Evolutionary conservation across 2,329 filamentous ascomycete genomes (phyloP).

Genomic region (Trichoderma sp.): DNA sequence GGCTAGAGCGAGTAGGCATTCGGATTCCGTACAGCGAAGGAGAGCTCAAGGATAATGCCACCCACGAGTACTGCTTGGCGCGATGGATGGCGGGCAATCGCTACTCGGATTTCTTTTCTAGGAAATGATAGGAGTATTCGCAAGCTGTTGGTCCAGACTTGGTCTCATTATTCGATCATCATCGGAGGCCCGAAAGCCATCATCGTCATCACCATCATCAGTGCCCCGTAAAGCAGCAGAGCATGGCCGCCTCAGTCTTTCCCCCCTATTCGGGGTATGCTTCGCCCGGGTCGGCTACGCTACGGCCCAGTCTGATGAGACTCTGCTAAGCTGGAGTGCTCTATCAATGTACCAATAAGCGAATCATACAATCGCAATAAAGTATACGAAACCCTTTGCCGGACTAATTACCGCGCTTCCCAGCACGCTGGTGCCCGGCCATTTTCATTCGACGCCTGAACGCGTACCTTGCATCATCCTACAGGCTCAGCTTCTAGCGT

Average conservation of each 20-base stretch:
- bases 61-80: neutral
- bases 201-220: neutral
- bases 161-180: constrained; percentile 6
- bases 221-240: neutral
- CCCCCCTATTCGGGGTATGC: constrained; percentile 7
- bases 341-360: neutral
- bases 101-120: constrained; percentile 9
- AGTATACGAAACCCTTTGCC: neutral
- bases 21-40: neutral
- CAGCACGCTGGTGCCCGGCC: constrained; percentile 13
- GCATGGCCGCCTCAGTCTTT: neutral
- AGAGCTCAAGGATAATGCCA: neutral
- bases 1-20: constrained; percentile 16
- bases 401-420: neutral
- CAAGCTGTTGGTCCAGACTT: constrained; percentile 5
- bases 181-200: neutral
- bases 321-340: neutral
- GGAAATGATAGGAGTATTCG: constrained; percentile 5
- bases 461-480: constrained; percentile 21
- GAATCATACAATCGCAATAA: neutral
- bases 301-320: constrained; percentile 16
- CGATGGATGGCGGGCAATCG: neutral
- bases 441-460: neutral
- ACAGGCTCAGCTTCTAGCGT: neutral
- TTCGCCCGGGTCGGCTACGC: constrained; percentile 10